Evolutionary conservation across 305 asterid species (phyloP).

Genomic region (Solanum aculeatissimum): DNA sequence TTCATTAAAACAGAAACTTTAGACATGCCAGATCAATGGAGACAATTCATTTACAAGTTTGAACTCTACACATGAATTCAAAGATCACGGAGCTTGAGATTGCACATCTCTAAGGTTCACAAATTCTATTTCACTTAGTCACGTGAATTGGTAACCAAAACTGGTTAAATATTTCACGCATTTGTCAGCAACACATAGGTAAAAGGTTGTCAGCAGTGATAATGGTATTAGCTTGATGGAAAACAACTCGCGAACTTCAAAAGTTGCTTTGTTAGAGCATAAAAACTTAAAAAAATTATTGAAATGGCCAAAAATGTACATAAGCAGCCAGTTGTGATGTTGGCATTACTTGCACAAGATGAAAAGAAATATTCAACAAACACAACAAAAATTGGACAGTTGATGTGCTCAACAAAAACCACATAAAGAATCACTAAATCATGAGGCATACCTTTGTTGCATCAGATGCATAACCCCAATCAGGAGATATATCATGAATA

Average conservation of each 20-base stretch:
- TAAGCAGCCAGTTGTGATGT: neutral
- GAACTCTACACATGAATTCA: neutral
- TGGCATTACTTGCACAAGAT: neutral
- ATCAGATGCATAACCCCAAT: constrained; percentile 66
- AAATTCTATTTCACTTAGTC: neutral
- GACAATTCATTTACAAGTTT: neutral
- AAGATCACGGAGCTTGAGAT: neutral
- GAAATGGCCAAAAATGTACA: neutral
- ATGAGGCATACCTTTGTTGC: constrained; percentile 44
- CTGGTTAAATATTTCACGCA: neutral
- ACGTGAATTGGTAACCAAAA: neutral
- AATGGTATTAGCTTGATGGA: neutral
- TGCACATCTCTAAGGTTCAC: neutral
- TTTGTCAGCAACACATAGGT: neutral
- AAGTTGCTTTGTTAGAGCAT: neutral
- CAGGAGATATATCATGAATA: constrained; percentile 59
- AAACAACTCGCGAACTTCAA: neutral
- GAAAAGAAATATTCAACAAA: neutral
- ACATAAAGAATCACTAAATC: neutral
- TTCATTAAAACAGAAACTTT: neutral
- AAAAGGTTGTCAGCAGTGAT: neutral
- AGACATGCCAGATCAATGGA: neutral
- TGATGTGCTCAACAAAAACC: neutral
- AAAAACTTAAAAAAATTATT: neutral
- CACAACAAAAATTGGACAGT: neutral